Evolutionary conservation across 208 protist genomes (phyloP).

Genomic region (Borovskyia barvae): DNA sequence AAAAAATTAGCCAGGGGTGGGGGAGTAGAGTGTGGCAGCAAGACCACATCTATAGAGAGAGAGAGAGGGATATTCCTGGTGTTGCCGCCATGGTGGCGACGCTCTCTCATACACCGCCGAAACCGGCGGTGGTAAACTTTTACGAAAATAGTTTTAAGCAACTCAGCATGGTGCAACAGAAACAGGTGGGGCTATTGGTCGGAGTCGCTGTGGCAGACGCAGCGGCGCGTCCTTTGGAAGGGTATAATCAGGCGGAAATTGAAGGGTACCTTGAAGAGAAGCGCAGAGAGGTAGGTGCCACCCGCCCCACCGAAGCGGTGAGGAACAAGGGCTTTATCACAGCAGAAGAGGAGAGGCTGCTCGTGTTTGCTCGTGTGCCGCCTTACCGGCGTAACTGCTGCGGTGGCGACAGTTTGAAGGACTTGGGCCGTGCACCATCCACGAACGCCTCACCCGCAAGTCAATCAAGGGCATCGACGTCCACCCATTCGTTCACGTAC

Average conservation of each 20-base stretch:
- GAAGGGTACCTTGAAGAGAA: constrained; percentile 5
- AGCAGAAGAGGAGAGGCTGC: not conserved
- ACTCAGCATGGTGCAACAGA: constrained; percentile 78
- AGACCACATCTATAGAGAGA: no score
- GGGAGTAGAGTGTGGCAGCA: no score
- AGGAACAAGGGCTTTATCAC: not conserved
- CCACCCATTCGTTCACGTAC: constrained; percentile 66
- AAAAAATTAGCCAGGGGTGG: no score
- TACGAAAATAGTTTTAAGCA: constrained; percentile 88
- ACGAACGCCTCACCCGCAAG: no score
- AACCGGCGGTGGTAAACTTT: constrained; percentile 50
- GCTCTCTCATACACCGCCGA: constrained; percentile 15
- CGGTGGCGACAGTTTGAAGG: not conserved
- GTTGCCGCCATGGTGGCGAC: constrained; percentile 23
- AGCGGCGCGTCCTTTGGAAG: constrained; percentile 57
- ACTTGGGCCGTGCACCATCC: no score
- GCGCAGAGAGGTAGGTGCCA: not conserved
- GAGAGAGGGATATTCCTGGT: no score
- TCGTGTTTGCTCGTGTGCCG: constrained; percentile 20
- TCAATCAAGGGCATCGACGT: no score
- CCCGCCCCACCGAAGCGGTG: no score
- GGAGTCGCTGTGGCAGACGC: constrained; percentile 78
- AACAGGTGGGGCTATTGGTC: constrained; percentile 73
- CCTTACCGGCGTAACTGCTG: not conserved
- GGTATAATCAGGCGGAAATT: constrained; percentile 38